These are phyloP conservation scores for Paramecium primaurelia DNA, from an alignment of 73 alveolate genomes.

Conservation along the genomic window DNA sequence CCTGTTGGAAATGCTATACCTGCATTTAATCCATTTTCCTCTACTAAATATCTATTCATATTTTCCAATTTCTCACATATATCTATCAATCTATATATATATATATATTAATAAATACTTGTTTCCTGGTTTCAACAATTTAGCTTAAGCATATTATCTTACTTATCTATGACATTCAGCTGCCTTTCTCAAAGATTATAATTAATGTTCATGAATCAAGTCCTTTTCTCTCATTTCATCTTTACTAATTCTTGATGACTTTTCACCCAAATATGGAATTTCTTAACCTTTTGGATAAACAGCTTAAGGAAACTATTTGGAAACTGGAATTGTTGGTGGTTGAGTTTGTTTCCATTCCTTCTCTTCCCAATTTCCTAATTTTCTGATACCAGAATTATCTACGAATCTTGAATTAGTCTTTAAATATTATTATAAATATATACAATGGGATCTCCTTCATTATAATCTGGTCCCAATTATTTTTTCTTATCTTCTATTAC, in stretches of 20 bases:
- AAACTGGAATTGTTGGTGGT: slow-evolving; percentile 91
- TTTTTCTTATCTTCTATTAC: background rate
- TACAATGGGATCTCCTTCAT: background rate
- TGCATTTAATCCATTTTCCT: slow-evolving; percentile 85
- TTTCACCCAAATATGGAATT: slow-evolving; percentile 78
- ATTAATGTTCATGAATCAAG: slow-evolving; percentile 44
- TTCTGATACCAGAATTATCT: slow-evolving; percentile 44
- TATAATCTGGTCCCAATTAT: slow-evolving; percentile 26
- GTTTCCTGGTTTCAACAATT: slow-evolving; percentile 88
- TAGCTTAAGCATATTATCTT: slow-evolving; percentile 87
- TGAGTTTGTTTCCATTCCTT: slow-evolving; percentile 79
- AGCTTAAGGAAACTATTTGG: slow-evolving; percentile 82
- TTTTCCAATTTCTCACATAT: slow-evolving; percentile 91
- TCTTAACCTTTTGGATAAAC: slow-evolving; percentile 87
- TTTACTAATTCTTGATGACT: slow-evolving; percentile 78
- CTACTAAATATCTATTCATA: slow-evolving; percentile 79
- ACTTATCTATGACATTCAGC: slow-evolving; percentile 98
- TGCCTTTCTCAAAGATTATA: slow-evolving; percentile 82
- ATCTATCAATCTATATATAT: slow-evolving; percentile 74
- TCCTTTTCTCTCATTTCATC: slow-evolving; percentile 92
- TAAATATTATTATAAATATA: background rate
- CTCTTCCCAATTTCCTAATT: slow-evolving; percentile 56
- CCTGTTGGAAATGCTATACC: slow-evolving; percentile 99
- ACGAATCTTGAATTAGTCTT: slow-evolving; percentile 41
- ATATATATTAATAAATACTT: background rate